A percentile compares a stretch with the other conserved stretches of the same genome.
Evolutionary conservation across 2,329 filamentous ascomycete species (phyloP).

Genomic region (Paracamarosporium sp.): DNA sequence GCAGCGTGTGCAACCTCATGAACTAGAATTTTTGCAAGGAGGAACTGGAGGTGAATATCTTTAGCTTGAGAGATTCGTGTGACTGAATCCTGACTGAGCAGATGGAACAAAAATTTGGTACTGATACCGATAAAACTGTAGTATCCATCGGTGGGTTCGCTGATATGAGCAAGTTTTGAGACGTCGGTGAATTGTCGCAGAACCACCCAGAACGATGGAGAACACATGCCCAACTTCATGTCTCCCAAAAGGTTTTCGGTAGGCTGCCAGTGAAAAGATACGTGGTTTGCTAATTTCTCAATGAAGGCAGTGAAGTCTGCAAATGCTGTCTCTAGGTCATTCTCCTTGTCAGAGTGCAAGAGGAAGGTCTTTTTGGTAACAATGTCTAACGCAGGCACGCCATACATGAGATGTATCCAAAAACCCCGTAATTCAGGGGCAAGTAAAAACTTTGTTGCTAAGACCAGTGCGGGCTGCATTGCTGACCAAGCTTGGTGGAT

Average conservation of each 20-base stretch:
- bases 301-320: neutral
- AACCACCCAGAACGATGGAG: neutral
- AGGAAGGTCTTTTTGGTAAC: neutral
- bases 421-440: neutral
- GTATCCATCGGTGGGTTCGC: neutral
- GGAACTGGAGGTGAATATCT: neutral
- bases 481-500: neutral
- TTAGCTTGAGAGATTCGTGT: neutral
- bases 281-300: neutral
- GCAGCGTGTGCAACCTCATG: constrained; percentile 1
- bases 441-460: neutral
- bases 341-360: neutral
- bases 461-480: neutral
- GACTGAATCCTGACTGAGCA: neutral
- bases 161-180: neutral
- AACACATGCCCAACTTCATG: neutral
- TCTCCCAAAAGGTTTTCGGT: too few relatives aligned
- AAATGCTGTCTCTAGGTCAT: neutral
- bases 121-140: neutral
- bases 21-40: neutral
- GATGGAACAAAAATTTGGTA: neutral
- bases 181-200: neutral
- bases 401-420: constrained; percentile 4
- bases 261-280: neutral
- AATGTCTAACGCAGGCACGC: neutral